A percentile compares a stretch with the other conserved stretches of the same genome.
These are phyloP conservation scores for Phenoliferia sp. DNA, from an alignment of 1,284 basidiomycete genomes.

Conservation along the genomic window DNA sequence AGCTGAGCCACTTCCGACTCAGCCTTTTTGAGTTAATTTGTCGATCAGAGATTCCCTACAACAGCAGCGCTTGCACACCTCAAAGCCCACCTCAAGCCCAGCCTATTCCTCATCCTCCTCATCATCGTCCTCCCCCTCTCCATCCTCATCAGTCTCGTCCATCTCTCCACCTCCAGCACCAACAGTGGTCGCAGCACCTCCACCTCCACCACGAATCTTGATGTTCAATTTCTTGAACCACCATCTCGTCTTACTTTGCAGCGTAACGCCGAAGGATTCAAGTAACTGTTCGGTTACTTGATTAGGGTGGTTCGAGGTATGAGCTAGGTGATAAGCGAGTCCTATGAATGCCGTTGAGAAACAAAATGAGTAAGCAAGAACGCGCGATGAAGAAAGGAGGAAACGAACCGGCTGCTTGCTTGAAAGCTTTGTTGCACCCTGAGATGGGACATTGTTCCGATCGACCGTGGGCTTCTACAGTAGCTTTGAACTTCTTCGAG, in stretches of 20 bases:
- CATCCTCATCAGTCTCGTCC: neutral
- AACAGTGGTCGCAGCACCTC: neutral
- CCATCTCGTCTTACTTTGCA: constrained; percentile 31
- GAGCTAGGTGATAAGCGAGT: constrained; percentile 31
- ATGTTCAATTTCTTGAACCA: constrained; percentile 20
- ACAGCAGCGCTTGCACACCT: too few relatives aligned
- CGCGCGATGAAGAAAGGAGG: neutral
- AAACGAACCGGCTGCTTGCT: constrained; percentile 31
- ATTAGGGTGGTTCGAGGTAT: constrained; percentile 24
- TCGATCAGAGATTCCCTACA: too few relatives aligned
- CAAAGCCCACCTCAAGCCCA: too few relatives aligned
- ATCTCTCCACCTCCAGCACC: neutral
- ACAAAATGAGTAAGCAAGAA: neutral
- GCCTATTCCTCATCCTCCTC: neutral
- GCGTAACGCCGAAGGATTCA: constrained; percentile 17
- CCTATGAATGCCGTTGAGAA: constrained; percentile 3
- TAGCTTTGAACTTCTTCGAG: constrained; percentile 31
- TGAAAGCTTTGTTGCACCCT: constrained; percentile 30
- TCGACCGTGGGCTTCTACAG: constrained; percentile 15
- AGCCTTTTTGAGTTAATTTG: too few relatives aligned
- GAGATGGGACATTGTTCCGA: constrained; percentile 25
- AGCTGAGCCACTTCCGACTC: too few relatives aligned
- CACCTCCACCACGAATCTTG: neutral
- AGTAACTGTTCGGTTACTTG: constrained; percentile 22
- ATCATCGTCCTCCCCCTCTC: neutral